phyloP scores from a whole-genome alignment of 176 grass and related monocot species.

The Lolium perenne region DNA sequence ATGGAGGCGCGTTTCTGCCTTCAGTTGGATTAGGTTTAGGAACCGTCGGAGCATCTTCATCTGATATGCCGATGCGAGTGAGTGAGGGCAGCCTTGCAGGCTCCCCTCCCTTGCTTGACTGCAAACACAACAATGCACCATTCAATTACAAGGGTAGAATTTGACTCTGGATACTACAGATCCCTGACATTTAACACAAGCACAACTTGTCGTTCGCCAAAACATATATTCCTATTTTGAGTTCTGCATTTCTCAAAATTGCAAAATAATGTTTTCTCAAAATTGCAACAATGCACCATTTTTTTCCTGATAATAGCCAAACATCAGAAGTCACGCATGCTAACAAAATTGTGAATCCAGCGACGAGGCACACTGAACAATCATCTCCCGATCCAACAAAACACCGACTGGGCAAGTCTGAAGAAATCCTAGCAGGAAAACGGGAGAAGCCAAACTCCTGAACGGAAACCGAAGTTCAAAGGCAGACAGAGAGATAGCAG shows the following conservation, averaged over 20 bases:
- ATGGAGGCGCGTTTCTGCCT: conserved; percentile 41
- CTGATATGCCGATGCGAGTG: conserved; percentile 35
- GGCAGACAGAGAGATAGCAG: background rate
- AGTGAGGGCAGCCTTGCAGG: conserved; percentile 28
- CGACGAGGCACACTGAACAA: background rate
- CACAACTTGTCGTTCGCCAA: background rate
- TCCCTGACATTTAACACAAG: background rate
- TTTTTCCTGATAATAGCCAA: background rate
- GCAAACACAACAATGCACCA: conserved; percentile 36
- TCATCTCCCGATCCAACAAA: background rate
- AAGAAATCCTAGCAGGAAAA: background rate
- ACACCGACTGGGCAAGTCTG: background rate
- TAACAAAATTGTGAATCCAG: background rate
- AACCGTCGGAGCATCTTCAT: conserved; percentile 34
- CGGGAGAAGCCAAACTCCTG: background rate
- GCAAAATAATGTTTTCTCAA: too few relatives aligned
- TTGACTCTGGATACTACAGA: background rate
- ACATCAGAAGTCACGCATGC: background rate
- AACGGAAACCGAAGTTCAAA: background rate
- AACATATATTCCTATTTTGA: background rate
- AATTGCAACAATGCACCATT: too few relatives aligned
- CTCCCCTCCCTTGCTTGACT: conserved; percentile 47
- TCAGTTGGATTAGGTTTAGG: conserved; percentile 40
- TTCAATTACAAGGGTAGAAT: conserved; percentile 8
- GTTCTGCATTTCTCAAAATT: too few relatives aligned